Evolutionary conservation across 768 basidiomycete species (phyloP).

Genomic region (Termitomyces titanicus): DNA sequence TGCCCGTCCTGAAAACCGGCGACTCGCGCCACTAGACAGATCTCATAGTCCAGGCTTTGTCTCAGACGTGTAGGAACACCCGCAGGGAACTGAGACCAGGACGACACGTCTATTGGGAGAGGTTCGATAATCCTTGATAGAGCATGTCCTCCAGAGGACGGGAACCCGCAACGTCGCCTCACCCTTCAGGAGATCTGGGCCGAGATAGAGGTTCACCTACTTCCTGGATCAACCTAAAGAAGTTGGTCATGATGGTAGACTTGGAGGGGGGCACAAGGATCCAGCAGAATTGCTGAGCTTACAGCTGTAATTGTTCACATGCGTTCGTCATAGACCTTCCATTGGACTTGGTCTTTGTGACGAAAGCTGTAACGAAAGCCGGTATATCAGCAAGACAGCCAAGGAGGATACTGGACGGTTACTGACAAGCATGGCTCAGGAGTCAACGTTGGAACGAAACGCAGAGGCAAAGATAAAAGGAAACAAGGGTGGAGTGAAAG

Average conservation of each 20-base stretch:
- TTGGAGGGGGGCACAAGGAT: constrained; percentile 36
- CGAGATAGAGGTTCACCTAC: constrained; percentile 56
- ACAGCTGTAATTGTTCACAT: background rate
- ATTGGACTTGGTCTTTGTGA: no score
- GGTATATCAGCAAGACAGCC: constrained; percentile 64
- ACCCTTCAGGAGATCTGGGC: constrained; percentile 61
- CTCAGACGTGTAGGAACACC: no score
- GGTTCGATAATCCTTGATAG: constrained; percentile 26
- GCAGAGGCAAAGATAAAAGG: no score
- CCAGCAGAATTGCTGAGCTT: background rate
- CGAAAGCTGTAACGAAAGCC: constrained; percentile 35
- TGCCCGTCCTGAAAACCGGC: no score
- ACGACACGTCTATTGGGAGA: no score
- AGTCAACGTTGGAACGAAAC: no score
- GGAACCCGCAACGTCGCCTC: constrained; percentile 46
- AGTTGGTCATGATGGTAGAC: background rate
- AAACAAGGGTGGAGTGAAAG: background rate
- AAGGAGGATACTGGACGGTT: constrained; percentile 57
- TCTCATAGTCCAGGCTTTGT: no score
- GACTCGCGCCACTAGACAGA: no score
- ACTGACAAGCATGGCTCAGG: no score
- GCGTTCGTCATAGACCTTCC: constrained; percentile 36
- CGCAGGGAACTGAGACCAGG: no score
- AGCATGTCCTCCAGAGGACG: constrained; percentile 34
- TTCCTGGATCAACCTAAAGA: constrained; percentile 38